Conservation (phyloP, 192 early-diverging fungal genomes). For the Podila epicladia region DNA sequence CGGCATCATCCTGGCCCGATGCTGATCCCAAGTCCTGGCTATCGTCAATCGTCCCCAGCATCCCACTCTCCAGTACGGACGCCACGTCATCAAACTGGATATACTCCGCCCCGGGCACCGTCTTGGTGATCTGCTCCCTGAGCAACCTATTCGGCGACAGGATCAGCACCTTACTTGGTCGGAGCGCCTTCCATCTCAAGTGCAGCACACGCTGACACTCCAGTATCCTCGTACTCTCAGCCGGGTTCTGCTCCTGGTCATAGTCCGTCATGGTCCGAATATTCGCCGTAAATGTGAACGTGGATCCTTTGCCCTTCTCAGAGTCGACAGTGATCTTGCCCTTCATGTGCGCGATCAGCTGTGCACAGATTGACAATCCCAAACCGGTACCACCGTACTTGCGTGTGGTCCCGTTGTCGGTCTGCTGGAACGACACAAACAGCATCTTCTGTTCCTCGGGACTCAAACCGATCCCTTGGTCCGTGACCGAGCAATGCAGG, state of each 20-base stretch:
- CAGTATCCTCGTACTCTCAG: constrained; percentile 20
- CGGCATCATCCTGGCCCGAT: background rate
- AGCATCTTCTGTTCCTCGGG: constrained; percentile 51
- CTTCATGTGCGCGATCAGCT: constrained; percentile 53
- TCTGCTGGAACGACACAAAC: constrained; percentile 48
- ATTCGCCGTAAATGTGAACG: constrained; percentile 46
- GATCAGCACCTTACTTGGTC: constrained; percentile 12
- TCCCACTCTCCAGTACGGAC: constrained; percentile 9
- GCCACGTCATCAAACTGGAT: constrained; percentile 29
- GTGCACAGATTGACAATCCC: constrained; percentile 58
- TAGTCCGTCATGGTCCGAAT: constrained; percentile 18
- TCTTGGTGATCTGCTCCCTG: constrained; percentile 18
- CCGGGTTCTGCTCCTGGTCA: constrained; percentile 24
- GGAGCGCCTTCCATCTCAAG: background rate
- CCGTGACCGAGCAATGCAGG: constrained; percentile 36
- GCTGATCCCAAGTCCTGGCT: background rate
- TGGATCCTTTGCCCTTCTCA: constrained; percentile 51
- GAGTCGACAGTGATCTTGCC: constrained; percentile 56
- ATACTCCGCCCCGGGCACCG: background rate
- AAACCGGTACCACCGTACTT: constrained; percentile 59
- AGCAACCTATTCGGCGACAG: constrained; percentile 26
- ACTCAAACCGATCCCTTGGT: constrained; percentile 43
- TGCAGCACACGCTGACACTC: constrained; percentile 20
- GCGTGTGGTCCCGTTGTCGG: constrained; percentile 42
- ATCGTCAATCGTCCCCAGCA: constrained; percentile 3